Base-by-base conservation (phyloP, 2,329 filamentous ascomycete species). In the Phialemonium atrogriseum region DNA sequence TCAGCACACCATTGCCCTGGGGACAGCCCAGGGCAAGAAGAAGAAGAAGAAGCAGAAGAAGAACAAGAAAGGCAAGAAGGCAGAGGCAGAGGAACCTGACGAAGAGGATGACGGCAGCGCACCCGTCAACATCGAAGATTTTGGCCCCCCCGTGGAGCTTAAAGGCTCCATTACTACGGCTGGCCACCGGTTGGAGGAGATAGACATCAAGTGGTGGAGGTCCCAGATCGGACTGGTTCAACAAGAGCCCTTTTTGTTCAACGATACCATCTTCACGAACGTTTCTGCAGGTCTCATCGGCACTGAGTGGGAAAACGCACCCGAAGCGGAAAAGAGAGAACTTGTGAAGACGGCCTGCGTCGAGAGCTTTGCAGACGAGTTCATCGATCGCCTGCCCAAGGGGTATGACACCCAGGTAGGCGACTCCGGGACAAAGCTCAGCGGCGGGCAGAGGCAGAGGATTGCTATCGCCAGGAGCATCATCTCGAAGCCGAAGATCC, bases 401-500 rank as follows among this genome's bases (percentile, higher is more conserved):
- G 30, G 76, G 2, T 88, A 88, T 47, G 68, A 80, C 5, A 86
- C 84, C 0, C 56, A 71, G 7, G 84, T 91, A 2, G 85, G 85
- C 2, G 84, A 89, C 48, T 72, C 72, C 17, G 85, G 85, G 5
- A 79, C 81, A 28, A 85, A 84, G 49, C 61, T 93, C 2, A 85
- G 80, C 9, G 80, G 80, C n/a, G 80, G 80, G 0, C 80, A 84
- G 55, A 77, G 78, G 33, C 80, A 85, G 54, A 73, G 80, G 11
- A 58, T 85, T 8, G 72, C 75, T 14, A 83, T 84, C 37, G 80
- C 81, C 0, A 68, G 81, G 4, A 81, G 80, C 5, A 65, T 85
- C 4, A 69, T 81, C 8, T 67, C 80, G 6, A 60, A 72, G 20
- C 81, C 80, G 0, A 64, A 73, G 32, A 61, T 85, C 4, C 55